Evolutionary conservation across 495 filamentous ascomycete species (phyloP), one percentile per base, ranked within the genome.

Genomic region (Tuber calosporum): DNA sequence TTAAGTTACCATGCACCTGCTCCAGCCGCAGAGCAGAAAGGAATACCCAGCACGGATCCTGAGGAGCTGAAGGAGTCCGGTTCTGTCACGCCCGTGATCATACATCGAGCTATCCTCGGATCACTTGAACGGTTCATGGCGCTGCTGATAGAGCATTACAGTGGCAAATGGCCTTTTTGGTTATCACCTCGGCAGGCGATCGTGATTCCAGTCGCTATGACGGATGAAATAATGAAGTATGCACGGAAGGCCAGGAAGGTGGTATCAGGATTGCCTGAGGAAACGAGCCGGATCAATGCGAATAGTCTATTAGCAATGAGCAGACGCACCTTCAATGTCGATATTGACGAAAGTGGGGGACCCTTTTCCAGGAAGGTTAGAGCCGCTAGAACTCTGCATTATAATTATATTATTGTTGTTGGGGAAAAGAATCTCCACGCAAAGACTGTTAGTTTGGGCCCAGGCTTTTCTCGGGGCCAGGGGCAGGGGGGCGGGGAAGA

Each of bases 151-250:
- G 94, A 97, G 82, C 89, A 93, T 67, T 90, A 94, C 78, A 85
- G 88, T 36, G 93, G 93, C 4, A 88, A 86, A 71, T 96, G 92
- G 89, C 94, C 94, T 7, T 94, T 97, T 82, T 97, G 94, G 94
- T 84, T 97, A 39, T 93, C 91, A 62, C 94, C 94, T 3, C 87
- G 89, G 8, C 94, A 95, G 80, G 88, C 88, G 39, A 88, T 92
- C 67, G 87, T 97, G 66, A 77, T 96, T 62, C 93, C 93, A 0
- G 88, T 96, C 43, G 91, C 89, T 74, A 90, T 76, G 87, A 85
- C 86, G 43, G 83, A 85, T 22, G 71, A 76, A 0, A 87, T 93
- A 17, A 74, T 91, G 45, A 81, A 82, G 4, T 87, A 86, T 76
- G 90, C 92, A 1, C 80, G 85, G 40, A 76, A 85, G 38, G 85